Percentiles rank a stretch among this genome's conserved stretches.
Conservation (phyloP, 2,329 filamentous ascomycete genomes). For the Aureobasidium musti region DNA sequence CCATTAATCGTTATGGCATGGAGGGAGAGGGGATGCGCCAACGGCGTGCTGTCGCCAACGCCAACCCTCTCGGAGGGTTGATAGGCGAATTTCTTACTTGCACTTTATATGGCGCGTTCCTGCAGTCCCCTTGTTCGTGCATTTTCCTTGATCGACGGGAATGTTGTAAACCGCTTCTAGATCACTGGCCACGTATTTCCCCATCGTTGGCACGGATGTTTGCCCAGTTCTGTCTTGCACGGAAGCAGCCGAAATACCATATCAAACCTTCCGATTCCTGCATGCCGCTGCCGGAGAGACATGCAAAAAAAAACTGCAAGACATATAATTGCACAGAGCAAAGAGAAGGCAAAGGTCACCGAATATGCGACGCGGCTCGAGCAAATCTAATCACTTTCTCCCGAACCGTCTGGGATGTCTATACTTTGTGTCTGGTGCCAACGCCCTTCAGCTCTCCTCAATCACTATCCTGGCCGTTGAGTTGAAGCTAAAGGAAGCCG, state of each 20-base stretch:
- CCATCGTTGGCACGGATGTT: constrained; percentile 1
- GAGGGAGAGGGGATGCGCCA: background rate
- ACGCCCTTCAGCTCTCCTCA: background rate
- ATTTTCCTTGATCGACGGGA: background rate
- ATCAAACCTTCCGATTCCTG: constrained; percentile 22
- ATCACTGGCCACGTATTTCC: background rate
- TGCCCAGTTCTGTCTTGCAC: background rate
- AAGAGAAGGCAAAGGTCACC: background rate
- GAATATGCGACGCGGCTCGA: background rate
- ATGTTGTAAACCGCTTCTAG: background rate
- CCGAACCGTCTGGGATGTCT: background rate
- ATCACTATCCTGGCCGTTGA: background rate
- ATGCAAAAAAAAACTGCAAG: background rate
- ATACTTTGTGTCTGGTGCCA: background rate
- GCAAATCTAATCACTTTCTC: background rate
- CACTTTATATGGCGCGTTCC: constrained; percentile 7
- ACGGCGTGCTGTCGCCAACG: constrained; percentile 6
- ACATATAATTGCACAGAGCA: background rate
- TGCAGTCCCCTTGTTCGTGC: constrained; percentile 18
- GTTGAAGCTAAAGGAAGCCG: background rate
- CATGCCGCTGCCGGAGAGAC: background rate
- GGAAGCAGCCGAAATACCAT: constrained; percentile 16
- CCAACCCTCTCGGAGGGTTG: background rate
- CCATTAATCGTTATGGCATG: background rate
- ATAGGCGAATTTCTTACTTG: constrained; percentile 9